Evolutionary conservation across 805 yeast species (phyloP).

Genomic region (Saccharomycopsis sp.): DNA sequence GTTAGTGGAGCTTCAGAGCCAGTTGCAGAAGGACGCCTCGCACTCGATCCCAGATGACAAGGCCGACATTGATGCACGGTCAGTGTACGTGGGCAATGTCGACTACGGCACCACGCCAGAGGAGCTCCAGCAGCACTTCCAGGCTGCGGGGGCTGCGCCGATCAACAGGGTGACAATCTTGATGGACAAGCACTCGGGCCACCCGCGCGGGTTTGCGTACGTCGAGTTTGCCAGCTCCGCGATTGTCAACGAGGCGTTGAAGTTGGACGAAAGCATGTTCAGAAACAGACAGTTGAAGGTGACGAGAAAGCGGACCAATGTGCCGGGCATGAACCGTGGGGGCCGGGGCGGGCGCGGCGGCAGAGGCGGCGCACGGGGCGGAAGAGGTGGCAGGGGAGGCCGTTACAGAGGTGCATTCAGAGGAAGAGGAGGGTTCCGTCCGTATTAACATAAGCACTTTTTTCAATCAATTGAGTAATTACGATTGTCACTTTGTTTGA

Average conservation of each 20-base stretch:
- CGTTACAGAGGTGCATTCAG: conserved; percentile 20
- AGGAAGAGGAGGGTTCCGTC: conserved; percentile 21
- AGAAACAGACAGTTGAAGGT: conserved; percentile 68
- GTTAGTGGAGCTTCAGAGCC: conserved; percentile 49
- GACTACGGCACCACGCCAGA: conserved; percentile 73
- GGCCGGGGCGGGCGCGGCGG: conserved; percentile 29
- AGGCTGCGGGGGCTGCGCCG: conserved; percentile 45
- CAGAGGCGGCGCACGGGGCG: conserved; percentile 28
- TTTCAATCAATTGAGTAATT: background rate
- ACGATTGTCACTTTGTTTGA: background rate
- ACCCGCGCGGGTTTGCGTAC: conserved; percentile 82
- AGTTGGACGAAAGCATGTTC: conserved; percentile 55
- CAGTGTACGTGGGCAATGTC: conserved; percentile 77
- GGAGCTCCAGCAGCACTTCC: conserved; percentile 69
- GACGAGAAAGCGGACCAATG: conserved; percentile 67
- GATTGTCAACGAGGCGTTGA: conserved; percentile 57
- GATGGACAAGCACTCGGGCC: conserved; percentile 64
- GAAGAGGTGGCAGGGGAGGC: conserved; percentile 22
- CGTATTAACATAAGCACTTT: conserved; percentile 7
- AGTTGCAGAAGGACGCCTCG: conserved; percentile 34
- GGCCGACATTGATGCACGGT: conserved; percentile 65
- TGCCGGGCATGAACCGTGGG: conserved; percentile 50
- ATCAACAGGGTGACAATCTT: conserved; percentile 75
- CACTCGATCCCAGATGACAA: conserved; percentile 36
- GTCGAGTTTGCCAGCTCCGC: conserved; percentile 67